phyloP scores from a whole-genome alignment of 768 basidiomycete genomes.

The Hysterangium stoloniferum region DNA sequence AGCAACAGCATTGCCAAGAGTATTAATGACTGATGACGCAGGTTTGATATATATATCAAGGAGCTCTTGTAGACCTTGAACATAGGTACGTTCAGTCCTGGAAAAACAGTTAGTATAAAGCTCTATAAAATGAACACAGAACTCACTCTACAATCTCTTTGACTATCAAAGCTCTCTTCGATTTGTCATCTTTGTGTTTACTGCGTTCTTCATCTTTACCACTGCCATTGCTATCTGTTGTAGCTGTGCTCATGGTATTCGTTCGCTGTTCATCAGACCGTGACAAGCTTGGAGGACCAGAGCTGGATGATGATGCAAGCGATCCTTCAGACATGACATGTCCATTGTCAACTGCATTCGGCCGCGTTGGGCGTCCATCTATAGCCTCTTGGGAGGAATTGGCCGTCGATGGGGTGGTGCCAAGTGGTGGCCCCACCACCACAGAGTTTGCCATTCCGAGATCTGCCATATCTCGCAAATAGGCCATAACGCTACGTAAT shows the following conservation, averaged over 20 bases:
- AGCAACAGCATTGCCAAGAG: constrained; percentile 55
- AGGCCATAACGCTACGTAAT: constrained; percentile 89
- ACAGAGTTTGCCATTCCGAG: constrained; percentile 55
- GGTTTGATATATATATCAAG: constrained; percentile 94
- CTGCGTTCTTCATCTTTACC: constrained; percentile 51
- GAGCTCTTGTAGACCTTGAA: constrained; percentile 87
- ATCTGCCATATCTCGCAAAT: constrained; percentile 93
- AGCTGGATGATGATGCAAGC: constrained; percentile 23
- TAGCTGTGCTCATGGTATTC: constrained; percentile 66
- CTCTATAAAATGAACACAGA: not conserved
- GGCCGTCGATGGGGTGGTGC: constrained; percentile 29
- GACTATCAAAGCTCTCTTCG: constrained; percentile 75
- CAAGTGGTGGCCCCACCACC: constrained; percentile 43
- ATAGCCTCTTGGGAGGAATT: constrained; percentile 16
- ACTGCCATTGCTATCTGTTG: constrained; percentile 66
- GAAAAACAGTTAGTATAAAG: constrained; percentile 1
- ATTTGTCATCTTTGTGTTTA: constrained; percentile 87
- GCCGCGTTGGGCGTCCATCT: constrained; percentile 53
- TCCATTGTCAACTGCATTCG: constrained; percentile 54
- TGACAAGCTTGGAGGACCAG: constrained; percentile 33
- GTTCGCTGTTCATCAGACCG: constrained; percentile 26
- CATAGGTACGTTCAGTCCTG: constrained; percentile 93
- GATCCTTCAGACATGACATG: constrained; percentile 43
- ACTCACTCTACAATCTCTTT: constrained; percentile 88
- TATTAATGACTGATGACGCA: constrained; percentile 58